Conservation (phyloP, 164 flowering plant genomes). For the Sedum album region DNA sequence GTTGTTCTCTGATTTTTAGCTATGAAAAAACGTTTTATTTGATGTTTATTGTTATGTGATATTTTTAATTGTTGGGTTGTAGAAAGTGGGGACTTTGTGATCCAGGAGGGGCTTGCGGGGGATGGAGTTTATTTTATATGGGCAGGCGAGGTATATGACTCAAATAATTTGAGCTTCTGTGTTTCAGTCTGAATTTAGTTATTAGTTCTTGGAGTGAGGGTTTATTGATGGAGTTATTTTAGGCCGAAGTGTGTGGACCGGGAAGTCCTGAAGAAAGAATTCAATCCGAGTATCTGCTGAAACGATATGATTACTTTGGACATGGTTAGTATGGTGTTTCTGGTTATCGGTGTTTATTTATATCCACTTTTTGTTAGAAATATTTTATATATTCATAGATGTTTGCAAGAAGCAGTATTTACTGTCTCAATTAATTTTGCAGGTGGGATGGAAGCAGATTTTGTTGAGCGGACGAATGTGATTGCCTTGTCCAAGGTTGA, state of each 20-base stretch:
- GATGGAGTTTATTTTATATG: constrained; percentile 83
- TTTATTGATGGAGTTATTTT: background rate
- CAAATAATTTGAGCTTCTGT: no score
- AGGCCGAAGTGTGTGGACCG: constrained; percentile 78
- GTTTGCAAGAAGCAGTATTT: no score
- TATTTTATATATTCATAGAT: no score
- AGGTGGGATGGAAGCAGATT: constrained; percentile 20
- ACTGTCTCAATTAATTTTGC: background rate
- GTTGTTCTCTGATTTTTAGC: no score
- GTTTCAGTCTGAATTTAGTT: no score
- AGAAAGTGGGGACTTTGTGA: background rate
- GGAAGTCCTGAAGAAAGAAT: constrained; percentile 36
- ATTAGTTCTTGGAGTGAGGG: no score
- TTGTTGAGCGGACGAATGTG: constrained; percentile 50
- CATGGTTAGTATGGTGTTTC: constrained; percentile 26
- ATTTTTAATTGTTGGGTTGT: background rate
- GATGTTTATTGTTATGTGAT: background rate
- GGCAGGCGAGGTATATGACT: constrained; percentile 93
- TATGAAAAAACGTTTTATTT: background rate
- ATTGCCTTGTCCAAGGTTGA: constrained; percentile 69
- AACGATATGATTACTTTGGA: constrained; percentile 76
- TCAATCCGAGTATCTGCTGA: constrained; percentile 49
- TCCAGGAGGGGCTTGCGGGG: constrained; percentile 47
- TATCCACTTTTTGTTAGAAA: no score
- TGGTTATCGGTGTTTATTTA: background rate